Evolutionary conservation across 768 basidiomycete species (phyloP).

Genomic region (Leccinum truebloodii): DNA sequence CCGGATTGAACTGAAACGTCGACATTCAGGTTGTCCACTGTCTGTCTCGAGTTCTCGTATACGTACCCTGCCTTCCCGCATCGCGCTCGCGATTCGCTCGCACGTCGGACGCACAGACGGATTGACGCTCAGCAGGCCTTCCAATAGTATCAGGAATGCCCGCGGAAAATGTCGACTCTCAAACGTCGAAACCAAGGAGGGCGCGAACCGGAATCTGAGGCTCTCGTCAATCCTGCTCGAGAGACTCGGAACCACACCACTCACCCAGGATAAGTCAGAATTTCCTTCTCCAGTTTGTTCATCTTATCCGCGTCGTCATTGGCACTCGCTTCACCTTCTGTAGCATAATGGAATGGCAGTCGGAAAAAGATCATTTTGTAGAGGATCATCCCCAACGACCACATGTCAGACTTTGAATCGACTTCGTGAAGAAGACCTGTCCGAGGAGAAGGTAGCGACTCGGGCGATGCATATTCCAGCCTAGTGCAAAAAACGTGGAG

Average conservation of each 20-base stretch:
- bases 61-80: constrained; percentile 74
- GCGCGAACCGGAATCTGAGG: constrained; percentile 52
- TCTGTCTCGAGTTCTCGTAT: not conserved
- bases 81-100: constrained; percentile 67
- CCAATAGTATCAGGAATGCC: constrained; percentile 69
- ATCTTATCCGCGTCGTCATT: constrained; percentile 62
- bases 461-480: constrained; percentile 87
- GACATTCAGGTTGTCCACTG: not conserved
- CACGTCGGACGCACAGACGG: constrained; percentile 68
- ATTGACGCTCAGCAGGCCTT: constrained; percentile 62
- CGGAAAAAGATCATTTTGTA: constrained; percentile 92
- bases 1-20: constrained; percentile 33
- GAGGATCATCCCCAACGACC: constrained; percentile 96
- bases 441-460: constrained; percentile 70
- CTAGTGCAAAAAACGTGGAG: constrained; percentile 34
- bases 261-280: constrained; percentile 73
- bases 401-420: constrained; percentile 93
- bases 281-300: constrained; percentile 70
- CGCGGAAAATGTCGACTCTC: constrained; percentile 72
- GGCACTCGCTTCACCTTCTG: constrained; percentile 54
- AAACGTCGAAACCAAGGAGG: constrained; percentile 55
- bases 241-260: constrained; percentile 15
- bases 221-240: constrained; percentile 10
- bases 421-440: constrained; percentile 69
- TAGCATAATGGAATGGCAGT: constrained; percentile 78